A percentile compares a stretch with the other conserved stretches of the same genome.
These are phyloP conservation scores for Serpula lacrymans DNA, from an alignment of 768 basidiomycete genomes.

Conservation along the genomic window DNA sequence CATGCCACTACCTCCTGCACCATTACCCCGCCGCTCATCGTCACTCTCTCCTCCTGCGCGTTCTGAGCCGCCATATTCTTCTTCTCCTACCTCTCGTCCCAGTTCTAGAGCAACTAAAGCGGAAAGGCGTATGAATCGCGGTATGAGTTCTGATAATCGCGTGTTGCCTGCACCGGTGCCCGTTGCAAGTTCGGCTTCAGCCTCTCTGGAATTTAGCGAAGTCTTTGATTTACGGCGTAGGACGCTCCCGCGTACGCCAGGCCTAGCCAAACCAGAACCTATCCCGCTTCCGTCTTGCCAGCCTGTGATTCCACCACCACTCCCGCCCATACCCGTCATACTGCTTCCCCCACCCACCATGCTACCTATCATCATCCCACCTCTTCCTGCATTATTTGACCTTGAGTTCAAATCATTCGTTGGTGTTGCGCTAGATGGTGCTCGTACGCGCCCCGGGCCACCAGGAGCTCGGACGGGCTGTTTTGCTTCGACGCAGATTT, in stretches of 20 bases:
- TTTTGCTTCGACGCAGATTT: constrained; percentile 72
- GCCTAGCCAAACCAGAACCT: constrained; percentile 63
- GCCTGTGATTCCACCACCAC: constrained; percentile 55
- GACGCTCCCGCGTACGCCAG: constrained; percentile 53
- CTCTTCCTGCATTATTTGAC: too few species aligned
- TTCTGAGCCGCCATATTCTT: constrained; percentile 37
- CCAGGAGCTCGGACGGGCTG: constrained; percentile 24
- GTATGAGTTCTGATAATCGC: constrained; percentile 61
- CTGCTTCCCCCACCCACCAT: constrained; percentile 23
- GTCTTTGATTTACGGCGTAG: constrained; percentile 48
- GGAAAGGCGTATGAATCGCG: constrained; percentile 71
- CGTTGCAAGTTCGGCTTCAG: constrained; percentile 14
- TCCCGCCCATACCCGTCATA: constrained; percentile 24
- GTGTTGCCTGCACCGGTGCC: constrained; percentile 54
- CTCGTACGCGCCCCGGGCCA: constrained; percentile 19
- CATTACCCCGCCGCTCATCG: constrained; percentile 8
- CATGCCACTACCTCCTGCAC: too few species aligned
- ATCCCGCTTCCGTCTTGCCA: constrained; percentile 77
- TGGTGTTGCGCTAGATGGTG: neutral
- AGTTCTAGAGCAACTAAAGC: constrained; percentile 78
- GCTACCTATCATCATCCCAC: constrained; percentile 2
- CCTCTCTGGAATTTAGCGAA: constrained; percentile 18
- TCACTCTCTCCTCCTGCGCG: constrained; percentile 17
- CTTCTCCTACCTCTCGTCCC: constrained; percentile 63
- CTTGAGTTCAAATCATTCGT: too few species aligned